A percentile compares a stretch with the other conserved stretches of the same genome.
These are phyloP conservation scores for Boletus sp. DNA, from an alignment of 768 basidiomycete genomes.

Conservation along the genomic window DNA sequence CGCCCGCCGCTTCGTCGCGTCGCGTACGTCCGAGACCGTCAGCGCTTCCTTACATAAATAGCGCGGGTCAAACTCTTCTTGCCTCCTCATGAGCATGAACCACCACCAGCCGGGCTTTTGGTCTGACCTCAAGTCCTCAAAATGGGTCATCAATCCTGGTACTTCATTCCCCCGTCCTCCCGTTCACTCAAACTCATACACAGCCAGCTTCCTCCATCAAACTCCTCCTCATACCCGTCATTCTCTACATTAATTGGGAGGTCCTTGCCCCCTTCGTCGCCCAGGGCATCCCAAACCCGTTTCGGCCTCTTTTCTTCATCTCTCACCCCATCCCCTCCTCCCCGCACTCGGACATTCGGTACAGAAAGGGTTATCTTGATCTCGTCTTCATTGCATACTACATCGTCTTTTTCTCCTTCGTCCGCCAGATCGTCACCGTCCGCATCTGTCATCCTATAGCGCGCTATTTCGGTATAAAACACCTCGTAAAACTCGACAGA, in stretches of 20 bases:
- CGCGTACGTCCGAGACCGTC: no score
- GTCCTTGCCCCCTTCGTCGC: slow-evolving; percentile 46
- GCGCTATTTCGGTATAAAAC: slow-evolving; percentile 64
- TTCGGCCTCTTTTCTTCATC: slow-evolving; percentile 66
- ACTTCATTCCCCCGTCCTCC: not conserved
- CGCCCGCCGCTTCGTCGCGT: no score
- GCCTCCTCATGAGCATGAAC: not conserved
- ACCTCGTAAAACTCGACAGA: slow-evolving; percentile 63
- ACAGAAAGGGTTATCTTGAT: slow-evolving; percentile 73
- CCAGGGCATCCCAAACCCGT: slow-evolving; percentile 61
- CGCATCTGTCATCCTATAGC: slow-evolving; percentile 67
- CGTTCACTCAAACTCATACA: not conserved
- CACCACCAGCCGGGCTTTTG: slow-evolving; percentile 31
- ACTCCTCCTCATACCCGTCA: slow-evolving; percentile 55
- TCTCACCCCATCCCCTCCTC: slow-evolving; percentile 59
- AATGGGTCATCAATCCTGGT: slow-evolving; percentile 80
- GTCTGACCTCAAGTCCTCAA: slow-evolving; percentile 48
- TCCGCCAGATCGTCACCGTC: slow-evolving; percentile 72
- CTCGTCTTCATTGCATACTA: slow-evolving; percentile 77
- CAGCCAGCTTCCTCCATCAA: slow-evolving; percentile 59
- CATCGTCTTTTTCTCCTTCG: slow-evolving; percentile 84
- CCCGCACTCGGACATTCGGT: slow-evolving; percentile 52
- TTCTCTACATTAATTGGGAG: slow-evolving; percentile 67
- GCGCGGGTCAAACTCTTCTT: not conserved
- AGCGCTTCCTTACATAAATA: no score